These are phyloP conservation scores for Xylaria arbuscula DNA, from an alignment of 2,329 filamentous ascomycete species.

Conservation along the genomic window DNA sequence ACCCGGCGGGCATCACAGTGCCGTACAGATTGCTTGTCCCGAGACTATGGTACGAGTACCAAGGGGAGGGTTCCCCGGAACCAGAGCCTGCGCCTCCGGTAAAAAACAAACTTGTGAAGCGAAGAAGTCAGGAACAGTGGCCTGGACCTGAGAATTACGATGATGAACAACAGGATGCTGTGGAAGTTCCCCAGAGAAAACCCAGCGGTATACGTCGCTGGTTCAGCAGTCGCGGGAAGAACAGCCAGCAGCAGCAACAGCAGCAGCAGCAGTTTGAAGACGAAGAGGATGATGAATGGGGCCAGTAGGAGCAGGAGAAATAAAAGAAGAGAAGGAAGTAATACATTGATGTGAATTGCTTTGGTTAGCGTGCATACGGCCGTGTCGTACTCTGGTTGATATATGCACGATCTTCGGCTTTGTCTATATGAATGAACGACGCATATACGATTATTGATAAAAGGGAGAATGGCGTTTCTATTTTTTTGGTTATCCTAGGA, in stretches of 20 bases:
- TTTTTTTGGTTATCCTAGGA: no score
- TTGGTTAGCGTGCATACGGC: background rate
- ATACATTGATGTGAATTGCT: background rate
- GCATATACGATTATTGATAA: slow-evolving; percentile 8
- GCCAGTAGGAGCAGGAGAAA: background rate
- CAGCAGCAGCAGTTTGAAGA: slow-evolving; percentile 1
- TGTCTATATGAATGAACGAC: slow-evolving; percentile 25
- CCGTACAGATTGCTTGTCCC: slow-evolving; percentile 91
- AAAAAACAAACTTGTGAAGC: background rate
- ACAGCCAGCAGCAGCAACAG: slow-evolving; percentile 7
- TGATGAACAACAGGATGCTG: slow-evolving; percentile 7
- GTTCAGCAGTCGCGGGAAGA: slow-evolving; percentile 27
- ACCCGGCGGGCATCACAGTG: slow-evolving; percentile 87
- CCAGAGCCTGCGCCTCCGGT: background rate
- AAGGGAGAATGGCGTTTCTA: slow-evolving; percentile 5
- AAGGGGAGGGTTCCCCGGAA: slow-evolving; percentile 51
- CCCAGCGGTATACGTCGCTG: slow-evolving; percentile 24
- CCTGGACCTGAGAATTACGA: background rate
- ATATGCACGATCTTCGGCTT: background rate
- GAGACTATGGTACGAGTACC: slow-evolving; percentile 72
- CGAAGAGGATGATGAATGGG: slow-evolving; percentile 20
- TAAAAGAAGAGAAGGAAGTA: background rate
- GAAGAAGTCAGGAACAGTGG: slow-evolving; percentile 13
- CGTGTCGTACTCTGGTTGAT: background rate
- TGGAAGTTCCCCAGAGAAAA: slow-evolving; percentile 23